Conservation (phyloP, 1,284 basidiomycete genomes). For the Xerocomus minutiporus region DNA sequence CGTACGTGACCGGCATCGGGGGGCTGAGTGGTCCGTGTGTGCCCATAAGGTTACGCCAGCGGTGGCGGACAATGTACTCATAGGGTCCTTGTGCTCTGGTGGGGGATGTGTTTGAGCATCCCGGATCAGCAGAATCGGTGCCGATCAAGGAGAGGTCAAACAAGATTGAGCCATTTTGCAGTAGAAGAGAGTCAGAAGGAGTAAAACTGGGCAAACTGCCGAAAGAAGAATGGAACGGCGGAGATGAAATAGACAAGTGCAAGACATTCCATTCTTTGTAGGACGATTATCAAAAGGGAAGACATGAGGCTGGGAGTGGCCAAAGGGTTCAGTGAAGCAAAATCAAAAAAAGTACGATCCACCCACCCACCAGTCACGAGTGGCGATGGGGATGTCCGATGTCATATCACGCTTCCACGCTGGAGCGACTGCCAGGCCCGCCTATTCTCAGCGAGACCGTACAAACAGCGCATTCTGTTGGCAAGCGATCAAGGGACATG, state of each 20-base stretch:
- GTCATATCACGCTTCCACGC: not conserved
- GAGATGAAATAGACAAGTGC: constrained; percentile 27
- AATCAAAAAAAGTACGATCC: not conserved
- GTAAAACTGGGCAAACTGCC: constrained; percentile 20
- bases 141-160: constrained; percentile 16
- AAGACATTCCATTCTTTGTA: constrained; percentile 20
- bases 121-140: constrained; percentile 22
- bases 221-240: constrained; percentile 23
- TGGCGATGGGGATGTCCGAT: constrained; percentile 1
- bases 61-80: not conserved
- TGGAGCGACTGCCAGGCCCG: not conserved
- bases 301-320: constrained; percentile 20
- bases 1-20: constrained; percentile 11
- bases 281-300: not conserved
- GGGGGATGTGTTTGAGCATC: not conserved
- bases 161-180: constrained; percentile 13
- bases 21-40: constrained; percentile 1
- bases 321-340: not conserved
- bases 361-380: constrained; percentile 11
- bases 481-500: constrained; percentile 32
- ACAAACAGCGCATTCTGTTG: constrained; percentile 26
- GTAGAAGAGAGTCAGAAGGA: constrained; percentile 28
- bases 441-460: not conserved
- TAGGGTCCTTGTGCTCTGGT: not conserved
- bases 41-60: not conserved